phyloP scores from a whole-genome alignment of 306 rosid species.

The Cucurbita argyrosperma region DNA sequence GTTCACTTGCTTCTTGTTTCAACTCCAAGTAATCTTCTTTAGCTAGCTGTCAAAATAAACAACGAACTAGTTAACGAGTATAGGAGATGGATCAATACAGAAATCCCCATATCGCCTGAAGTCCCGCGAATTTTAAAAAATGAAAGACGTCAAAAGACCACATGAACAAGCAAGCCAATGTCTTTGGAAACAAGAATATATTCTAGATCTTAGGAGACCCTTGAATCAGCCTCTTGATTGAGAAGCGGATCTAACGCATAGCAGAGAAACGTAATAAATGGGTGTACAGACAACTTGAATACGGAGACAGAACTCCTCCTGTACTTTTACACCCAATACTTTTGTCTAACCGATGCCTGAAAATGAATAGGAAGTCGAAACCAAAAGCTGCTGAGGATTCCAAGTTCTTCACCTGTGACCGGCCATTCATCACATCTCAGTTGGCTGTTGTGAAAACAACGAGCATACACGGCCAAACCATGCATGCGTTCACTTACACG shows the following conservation, averaged over 20 bases:
- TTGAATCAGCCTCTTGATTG: not conserved
- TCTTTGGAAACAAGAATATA: not conserved
- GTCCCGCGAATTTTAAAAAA: not conserved
- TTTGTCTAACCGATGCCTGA: not conserved
- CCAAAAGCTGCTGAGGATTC: not conserved
- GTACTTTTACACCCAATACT: not conserved
- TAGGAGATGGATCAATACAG: not conserved
- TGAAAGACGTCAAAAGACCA: not conserved
- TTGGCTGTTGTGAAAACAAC: not conserved
- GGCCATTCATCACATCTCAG: not conserved
- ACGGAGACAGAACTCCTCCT: not conserved
- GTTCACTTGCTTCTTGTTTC: slow-evolving; percentile 86
- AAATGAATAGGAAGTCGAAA: not conserved
- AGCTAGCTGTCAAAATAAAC: slow-evolving; percentile 55
- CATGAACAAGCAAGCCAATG: not conserved
- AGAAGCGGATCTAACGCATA: not conserved
- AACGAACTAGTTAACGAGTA: slow-evolving; percentile 13
- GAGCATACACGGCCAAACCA: not conserved
- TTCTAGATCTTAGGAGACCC: not conserved
- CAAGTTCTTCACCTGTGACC: not conserved
- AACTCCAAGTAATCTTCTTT: slow-evolving; percentile 71
- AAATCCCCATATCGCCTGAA: not conserved
- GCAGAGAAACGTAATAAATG: not conserved
- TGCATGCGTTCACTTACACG: not conserved
- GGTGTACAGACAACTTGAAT: not conserved